Evolutionary conservation across 805 yeast species (phyloP).

Genomic region (Kluyveromyces aestuarii): DNA sequence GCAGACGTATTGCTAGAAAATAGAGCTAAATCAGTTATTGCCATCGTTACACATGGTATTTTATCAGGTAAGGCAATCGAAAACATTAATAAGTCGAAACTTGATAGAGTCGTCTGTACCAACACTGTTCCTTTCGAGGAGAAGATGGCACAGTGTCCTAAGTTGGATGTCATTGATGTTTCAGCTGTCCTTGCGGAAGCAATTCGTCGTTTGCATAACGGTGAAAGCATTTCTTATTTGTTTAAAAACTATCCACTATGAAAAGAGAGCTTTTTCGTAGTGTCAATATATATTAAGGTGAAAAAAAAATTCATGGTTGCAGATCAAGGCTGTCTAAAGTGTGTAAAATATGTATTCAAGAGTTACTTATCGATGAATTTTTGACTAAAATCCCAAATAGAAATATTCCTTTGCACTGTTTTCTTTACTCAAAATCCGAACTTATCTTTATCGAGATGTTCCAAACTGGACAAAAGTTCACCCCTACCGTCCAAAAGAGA

Average conservation of each 20-base stretch:
- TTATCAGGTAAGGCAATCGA: slow-evolving; percentile 65
- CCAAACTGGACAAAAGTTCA: slow-evolving; percentile 43
- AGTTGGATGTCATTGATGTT: slow-evolving; percentile 58
- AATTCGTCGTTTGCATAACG: slow-evolving; percentile 76
- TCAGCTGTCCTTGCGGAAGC: slow-evolving; percentile 73
- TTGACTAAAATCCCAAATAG: not conserved
- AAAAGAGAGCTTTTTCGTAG: not conserved
- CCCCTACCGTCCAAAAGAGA: slow-evolving; percentile 49
- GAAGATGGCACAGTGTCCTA: slow-evolving; percentile 46
- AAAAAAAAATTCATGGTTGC: not conserved
- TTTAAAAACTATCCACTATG: slow-evolving; percentile 40
- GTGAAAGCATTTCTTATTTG: slow-evolving; percentile 75
- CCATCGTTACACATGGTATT: slow-evolving; percentile 78
- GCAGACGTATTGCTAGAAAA: slow-evolving; percentile 64
- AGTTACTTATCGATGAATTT: not conserved
- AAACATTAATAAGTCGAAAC: slow-evolving; percentile 58
- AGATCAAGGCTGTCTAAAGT: not conserved
- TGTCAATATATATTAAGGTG: not conserved
- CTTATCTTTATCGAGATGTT: slow-evolving; percentile 40
- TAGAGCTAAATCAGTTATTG: slow-evolving; percentile 64
- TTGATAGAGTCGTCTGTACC: slow-evolving; percentile 67
- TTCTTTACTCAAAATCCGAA: slow-evolving; percentile 32
- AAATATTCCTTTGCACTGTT: not conserved
- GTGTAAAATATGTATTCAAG: not conserved
- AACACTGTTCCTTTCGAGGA: slow-evolving; percentile 73